Percentiles rank a stretch among this genome's conserved stretches.
Evolutionary conservation across 805 yeast species (phyloP).

Genomic region (Yarrowia hollandica): DNA sequence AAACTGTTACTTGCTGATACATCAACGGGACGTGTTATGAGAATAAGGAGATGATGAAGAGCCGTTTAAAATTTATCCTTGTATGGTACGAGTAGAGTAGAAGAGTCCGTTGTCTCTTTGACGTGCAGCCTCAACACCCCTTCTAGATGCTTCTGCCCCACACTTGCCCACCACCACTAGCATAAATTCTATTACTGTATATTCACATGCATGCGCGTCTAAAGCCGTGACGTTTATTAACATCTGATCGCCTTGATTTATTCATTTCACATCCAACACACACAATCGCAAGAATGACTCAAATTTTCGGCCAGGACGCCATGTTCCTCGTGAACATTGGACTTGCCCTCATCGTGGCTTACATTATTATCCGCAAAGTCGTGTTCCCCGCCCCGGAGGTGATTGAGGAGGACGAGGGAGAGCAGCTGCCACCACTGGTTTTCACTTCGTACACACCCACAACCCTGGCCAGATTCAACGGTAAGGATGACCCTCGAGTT

Average conservation of each 20-base stretch:
- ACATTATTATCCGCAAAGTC: conserved; percentile 16
- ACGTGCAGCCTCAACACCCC: too few relatives aligned
- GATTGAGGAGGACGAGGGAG: conserved; percentile 51
- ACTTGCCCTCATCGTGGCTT: conserved; percentile 23
- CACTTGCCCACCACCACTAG: neutral
- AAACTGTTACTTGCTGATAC: too few relatives aligned
- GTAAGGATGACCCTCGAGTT: conserved; percentile 75
- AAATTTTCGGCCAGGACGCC: conserved; percentile 1
- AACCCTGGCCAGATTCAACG: conserved; percentile 73
- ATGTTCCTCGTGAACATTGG: conserved; percentile 22
- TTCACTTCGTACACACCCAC: conserved; percentile 65
- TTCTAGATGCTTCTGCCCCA: neutral
- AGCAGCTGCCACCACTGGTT: conserved; percentile 43
- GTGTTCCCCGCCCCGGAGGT: conserved; percentile 12
- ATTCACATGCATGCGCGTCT: conserved; percentile 29
- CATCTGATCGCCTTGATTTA: neutral
- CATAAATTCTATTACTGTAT: neutral
- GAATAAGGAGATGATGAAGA: too few relatives aligned
- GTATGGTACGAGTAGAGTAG: too few relatives aligned
- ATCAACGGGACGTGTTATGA: too few relatives aligned
- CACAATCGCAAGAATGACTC: conserved; percentile 8
- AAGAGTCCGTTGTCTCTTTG: too few relatives aligned
- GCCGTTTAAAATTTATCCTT: too few relatives aligned
- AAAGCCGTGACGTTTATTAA: neutral
- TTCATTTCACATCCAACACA: neutral